phyloP scores from a whole-genome alignment of 2,329 filamentous ascomycete genomes.

The Cephalotrichum gorgonifer region DNA sequence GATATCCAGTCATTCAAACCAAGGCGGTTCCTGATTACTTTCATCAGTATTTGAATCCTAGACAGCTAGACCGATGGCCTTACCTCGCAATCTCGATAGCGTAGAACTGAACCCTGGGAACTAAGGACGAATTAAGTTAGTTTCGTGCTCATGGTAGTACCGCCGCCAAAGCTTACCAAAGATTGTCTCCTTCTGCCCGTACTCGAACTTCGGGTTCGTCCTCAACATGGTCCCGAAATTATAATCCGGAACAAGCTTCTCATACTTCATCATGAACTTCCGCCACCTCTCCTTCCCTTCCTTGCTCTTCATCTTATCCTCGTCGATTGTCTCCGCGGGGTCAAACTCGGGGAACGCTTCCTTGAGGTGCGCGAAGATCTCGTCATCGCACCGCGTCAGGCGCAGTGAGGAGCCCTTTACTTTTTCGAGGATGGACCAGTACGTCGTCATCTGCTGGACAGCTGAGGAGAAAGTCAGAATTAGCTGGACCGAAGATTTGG shows the following conservation, averaged over 20 bases:
- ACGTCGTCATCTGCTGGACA: conserved; percentile 92
- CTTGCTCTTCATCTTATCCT: conserved; percentile 98
- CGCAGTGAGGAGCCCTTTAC: conserved; percentile 80
- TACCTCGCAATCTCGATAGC: conserved; percentile 34
- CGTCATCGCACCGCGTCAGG: conserved; percentile 88
- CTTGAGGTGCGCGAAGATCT: conserved; percentile 84
- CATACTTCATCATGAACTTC: conserved; percentile 86
- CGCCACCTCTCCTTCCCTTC: conserved; percentile 89
- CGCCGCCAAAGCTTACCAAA: conserved; percentile 53
- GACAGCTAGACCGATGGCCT: not conserved
- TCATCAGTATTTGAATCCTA: not conserved
- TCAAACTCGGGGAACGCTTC: conserved; percentile 89
- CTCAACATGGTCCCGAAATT: conserved; percentile 96
- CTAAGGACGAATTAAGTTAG: conserved; percentile 15
- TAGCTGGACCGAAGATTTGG: not conserved
- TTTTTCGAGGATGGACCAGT: conserved; percentile 92
- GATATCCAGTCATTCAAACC: conserved; percentile 97
- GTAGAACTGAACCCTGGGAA: conserved; percentile 49
- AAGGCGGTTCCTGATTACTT: conserved; percentile 50
- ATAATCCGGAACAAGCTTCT: conserved; percentile 92
- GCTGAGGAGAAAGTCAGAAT: conserved; percentile 29
- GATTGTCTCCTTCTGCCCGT: conserved; percentile 80
- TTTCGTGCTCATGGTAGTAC: not conserved
- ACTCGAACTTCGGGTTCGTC: conserved; percentile 67
- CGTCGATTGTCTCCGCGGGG: conserved; percentile 66